Base-by-base conservation (phyloP, 768 basidiomycete genomes). In the Cubamyces sp. region DNA sequence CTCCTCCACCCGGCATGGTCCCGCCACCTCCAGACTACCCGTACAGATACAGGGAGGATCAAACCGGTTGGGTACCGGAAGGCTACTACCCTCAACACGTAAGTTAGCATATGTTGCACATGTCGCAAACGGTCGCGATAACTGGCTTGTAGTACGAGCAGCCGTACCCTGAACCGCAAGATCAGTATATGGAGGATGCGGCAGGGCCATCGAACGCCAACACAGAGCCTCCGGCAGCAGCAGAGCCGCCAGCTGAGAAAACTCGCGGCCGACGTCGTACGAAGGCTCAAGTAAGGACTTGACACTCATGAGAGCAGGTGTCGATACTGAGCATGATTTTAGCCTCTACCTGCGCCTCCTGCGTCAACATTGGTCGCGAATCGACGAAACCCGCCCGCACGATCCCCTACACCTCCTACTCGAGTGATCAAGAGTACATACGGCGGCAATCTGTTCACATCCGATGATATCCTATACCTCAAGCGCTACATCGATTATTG, bases 401-500 rank as follows among this genome's bases (percentile, higher is more conserved):
- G 92, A 3, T 94, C 92, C 23, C 92, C 92, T 3, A 91, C 91
- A 0, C 92, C 92, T 14, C 92, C 92, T 19, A 84, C 82, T 5
- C 84, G 91, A 16, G 87, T 93, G 21, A 87, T 94, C 71, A 93
- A 92, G 75, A 94, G 92, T 68, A 93, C 92, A 0, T 94, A 93
- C 68, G 92, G 92, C 46, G 92, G 92, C 15, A 94, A 94, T 70
- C 72, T 93, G 41, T 94, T 94, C 69, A 94, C 92, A 0, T 81
- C 87, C 1, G 92, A 94, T 50, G 92, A 94, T 70, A 85, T 94
- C 43, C 58, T 84, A 39, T 94, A 94, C 72, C 81, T 94, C 63
- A 92, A 92, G 70, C 88, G 86, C 71, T 94, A 94, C 71, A 94
- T 94, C 48, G 91, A 93, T 67, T 94, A 92, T 68, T 94, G 92